Evolutionary conservation across 805 yeast genomes (phyloP).

Genomic region (Ogataea degrootiae): DNA sequence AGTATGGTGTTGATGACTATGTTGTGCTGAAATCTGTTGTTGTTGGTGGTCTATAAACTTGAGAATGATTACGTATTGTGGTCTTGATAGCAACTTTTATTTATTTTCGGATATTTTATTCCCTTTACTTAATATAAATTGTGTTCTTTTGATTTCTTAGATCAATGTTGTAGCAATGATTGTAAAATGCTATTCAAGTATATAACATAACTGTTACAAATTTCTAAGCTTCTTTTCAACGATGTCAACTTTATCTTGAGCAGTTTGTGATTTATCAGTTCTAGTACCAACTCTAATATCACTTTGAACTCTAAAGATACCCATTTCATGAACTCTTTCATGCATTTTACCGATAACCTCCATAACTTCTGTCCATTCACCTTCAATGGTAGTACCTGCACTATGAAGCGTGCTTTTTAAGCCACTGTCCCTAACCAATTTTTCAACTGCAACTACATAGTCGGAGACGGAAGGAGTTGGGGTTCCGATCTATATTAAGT

Average conservation of each 20-base stretch:
- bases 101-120: not conserved
- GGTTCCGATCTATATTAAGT: constrained; percentile 60
- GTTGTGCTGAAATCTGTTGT: constrained; percentile 61
- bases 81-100: not conserved
- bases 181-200: too few relatives aligned
- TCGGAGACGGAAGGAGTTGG: constrained; percentile 73
- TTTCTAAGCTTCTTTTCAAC: constrained; percentile 49
- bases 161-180: too few relatives aligned
- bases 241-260: constrained; percentile 64
- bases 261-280: constrained; percentile 66
- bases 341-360: constrained; percentile 74
- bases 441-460: constrained; percentile 69
- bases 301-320: constrained; percentile 75
- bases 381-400: constrained; percentile 85
- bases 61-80: too few relatives aligned
- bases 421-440: constrained; percentile 54
- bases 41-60: constrained; percentile 33
- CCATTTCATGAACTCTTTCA: constrained; percentile 62
- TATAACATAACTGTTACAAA: not conserved
- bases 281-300: constrained; percentile 87
- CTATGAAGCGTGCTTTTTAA: constrained; percentile 72
- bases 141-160: too few relatives aligned
- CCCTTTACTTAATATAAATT: not conserved
- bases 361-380: constrained; percentile 91
- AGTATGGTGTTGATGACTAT: constrained; percentile 73